Base-by-base conservation (phyloP, 495 filamentous ascomycete genomes). In the Penicillium alfredii region DNA sequence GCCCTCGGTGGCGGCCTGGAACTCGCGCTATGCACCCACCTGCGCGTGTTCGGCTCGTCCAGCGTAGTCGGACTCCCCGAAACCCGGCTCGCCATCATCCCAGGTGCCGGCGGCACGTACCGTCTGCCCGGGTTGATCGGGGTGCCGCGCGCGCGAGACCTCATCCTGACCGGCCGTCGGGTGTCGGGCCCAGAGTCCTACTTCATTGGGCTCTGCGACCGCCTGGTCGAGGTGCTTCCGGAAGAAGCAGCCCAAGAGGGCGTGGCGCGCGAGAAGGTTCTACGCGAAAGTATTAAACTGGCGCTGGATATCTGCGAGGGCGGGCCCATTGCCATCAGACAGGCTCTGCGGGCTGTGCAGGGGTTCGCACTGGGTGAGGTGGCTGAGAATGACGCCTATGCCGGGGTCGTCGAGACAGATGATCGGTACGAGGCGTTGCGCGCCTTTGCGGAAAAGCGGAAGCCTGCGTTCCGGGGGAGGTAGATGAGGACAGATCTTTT, bases 1-100 rank as follows among this genome's bases (percentile, higher is more conserved):
- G 92, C 92, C 9, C 78, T 98, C 7, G 92, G 92, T 40, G 92
- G 92, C 42, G 92, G 92, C 19, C 76, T 97, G 11, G 92, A 98
- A 55, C 74, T 98, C 16, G 89, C 87, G 2, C 72, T 98, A 8
- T 74, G 80, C 46, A 94, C 88, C 3, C 76, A 86, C 54, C 75
- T 98, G 49, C 84, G 92, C 38, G 79, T 98, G 36, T 78, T 95
- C 45, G 71, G 77, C 22, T 81, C 82, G 8, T 77, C 72, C 26
- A 80, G 84, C 14, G 63, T 69, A 29, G 78, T 98, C 37, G 90
- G 77, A 1, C 74, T 98, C 2, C 92, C 92, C 2, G 92, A 98
- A 51, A 96, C 92, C 0, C 67, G 87, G 0, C 73, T 98, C 1
- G 92, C 82, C 14, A 97, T 98, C 50, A 82, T 97, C 40, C 92